Percentiles rank a stretch among this genome's conserved stretches.
These are phyloP conservation scores for Solanum pinnatisectum DNA, from an alignment of 257 asterid genomes.

Conservation along the genomic window DNA sequence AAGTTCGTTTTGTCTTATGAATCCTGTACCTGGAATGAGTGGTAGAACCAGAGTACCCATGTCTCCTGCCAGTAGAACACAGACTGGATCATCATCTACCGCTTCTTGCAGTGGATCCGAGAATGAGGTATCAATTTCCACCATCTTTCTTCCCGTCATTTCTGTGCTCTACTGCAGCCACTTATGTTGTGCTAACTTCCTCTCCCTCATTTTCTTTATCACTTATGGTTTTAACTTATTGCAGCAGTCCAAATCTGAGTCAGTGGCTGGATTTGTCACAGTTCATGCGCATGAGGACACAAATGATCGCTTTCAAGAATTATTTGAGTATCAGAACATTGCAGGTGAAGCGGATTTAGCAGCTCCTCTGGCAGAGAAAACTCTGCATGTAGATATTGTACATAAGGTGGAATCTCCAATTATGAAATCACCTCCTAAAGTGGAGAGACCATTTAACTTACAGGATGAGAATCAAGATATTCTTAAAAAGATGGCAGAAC, in stretches of 20 bases:
- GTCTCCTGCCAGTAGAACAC: conserved; percentile 35
- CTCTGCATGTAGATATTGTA: conserved; percentile 49
- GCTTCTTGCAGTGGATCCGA: conserved; percentile 29
- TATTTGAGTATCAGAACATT: conserved; percentile 26
- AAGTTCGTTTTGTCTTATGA: conserved; percentile 36
- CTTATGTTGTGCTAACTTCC: background rate
- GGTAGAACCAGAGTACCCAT: conserved; percentile 40
- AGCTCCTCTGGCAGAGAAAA: conserved; percentile 45
- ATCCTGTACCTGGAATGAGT: conserved; percentile 57
- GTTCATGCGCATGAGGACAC: conserved; percentile 15
- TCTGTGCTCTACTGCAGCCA: background rate
- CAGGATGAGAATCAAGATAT: conserved; percentile 10
- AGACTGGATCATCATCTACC: conserved; percentile 32
- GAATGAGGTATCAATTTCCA: conserved; percentile 44
- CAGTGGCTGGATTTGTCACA: conserved; percentile 21
- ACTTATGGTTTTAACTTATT: background rate
- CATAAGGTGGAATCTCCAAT: conserved; percentile 25
- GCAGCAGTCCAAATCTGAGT: conserved; percentile 38
- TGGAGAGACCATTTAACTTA: conserved; percentile 4
- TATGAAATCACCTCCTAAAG: conserved; percentile 7
- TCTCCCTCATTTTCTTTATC: background rate
- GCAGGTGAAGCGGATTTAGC: conserved; percentile 12
- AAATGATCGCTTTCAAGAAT: conserved; percentile 32
- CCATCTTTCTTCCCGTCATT: background rate
- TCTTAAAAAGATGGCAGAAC: conserved; percentile 13